These are phyloP conservation scores for Suillus subluteus DNA, from an alignment of 768 basidiomycete species.

Conservation along the genomic window DNA sequence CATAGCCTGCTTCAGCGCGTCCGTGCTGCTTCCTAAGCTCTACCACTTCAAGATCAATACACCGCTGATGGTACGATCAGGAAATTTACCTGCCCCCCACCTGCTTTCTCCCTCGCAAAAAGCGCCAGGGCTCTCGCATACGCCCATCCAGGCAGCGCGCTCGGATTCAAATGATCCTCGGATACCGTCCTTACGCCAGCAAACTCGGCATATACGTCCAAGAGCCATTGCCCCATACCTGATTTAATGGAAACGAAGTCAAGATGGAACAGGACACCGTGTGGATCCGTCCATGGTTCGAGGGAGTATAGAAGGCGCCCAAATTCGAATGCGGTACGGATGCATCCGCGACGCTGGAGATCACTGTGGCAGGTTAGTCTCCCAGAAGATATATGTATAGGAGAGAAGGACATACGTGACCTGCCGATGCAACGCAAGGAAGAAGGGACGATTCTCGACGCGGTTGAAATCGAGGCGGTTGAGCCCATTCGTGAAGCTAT, in stretches of 20 bases:
- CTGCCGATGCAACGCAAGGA: slow-evolving; percentile 83
- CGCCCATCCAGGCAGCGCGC: slow-evolving; percentile 75
- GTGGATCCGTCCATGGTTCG: slow-evolving; percentile 88
- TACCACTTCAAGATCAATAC: neutral
- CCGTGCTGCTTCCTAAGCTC: slow-evolving; percentile 47
- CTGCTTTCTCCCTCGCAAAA: slow-evolving; percentile 49
- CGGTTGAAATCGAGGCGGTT: slow-evolving; percentile 88
- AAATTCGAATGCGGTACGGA: slow-evolving; percentile 90
- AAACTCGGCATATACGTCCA: slow-evolving; percentile 55
- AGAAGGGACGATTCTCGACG: slow-evolving; percentile 93
- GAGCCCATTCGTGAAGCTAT: slow-evolving; percentile 80
- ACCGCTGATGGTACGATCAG: neutral
- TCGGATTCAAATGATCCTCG: slow-evolving; percentile 46
- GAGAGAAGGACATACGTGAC: slow-evolving; percentile 58
- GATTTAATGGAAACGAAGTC: slow-evolving; percentile 87
- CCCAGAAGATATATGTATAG: neutral
- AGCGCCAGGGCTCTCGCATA: slow-evolving; percentile 75
- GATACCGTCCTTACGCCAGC: slow-evolving; percentile 12
- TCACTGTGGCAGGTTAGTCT: slow-evolving; percentile 50
- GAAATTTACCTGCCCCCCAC: slow-evolving; percentile 41
- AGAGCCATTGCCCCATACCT: slow-evolving; percentile 78
- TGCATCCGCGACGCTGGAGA: slow-evolving; percentile 86
- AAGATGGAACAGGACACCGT: slow-evolving; percentile 80
- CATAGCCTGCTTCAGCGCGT: slow-evolving; percentile 75
- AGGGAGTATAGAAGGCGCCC: slow-evolving; percentile 83